Percentiles rank a stretch among this genome's conserved stretches.
phyloP scores from a whole-genome alignment of 495 filamentous ascomycete species.

The Neurospora sp. region DNA sequence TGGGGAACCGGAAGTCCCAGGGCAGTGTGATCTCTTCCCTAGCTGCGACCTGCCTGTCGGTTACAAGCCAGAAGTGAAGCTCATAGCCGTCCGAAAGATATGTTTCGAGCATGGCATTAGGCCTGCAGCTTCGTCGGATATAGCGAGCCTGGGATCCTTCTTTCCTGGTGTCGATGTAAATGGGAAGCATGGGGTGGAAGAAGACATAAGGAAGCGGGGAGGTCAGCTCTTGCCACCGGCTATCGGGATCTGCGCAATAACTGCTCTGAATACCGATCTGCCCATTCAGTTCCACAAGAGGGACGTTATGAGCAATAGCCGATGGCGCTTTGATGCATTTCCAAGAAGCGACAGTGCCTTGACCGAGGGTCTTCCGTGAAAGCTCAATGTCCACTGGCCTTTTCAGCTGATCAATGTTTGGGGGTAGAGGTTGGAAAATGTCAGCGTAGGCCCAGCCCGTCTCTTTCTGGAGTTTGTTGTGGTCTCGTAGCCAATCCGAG shows the following conservation, averaged over 20 bases:
- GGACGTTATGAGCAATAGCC: conserved; percentile 50
- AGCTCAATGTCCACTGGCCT: conserved; percentile 26
- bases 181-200: conserved; percentile 68
- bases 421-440: conserved; percentile 38
- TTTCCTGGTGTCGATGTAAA: conserved; percentile 83
- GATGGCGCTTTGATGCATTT: conserved; percentile 54
- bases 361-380: conserved; percentile 35
- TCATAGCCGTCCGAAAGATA: conserved; percentile 63
- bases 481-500: conserved; percentile 62
- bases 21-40: conserved; percentile 46
- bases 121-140: conserved; percentile 75
- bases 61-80: conserved; percentile 84
- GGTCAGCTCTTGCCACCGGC: conserved; percentile 64
- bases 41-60: conserved; percentile 56
- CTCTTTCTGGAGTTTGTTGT: conserved; percentile 37
- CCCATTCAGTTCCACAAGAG: conserved; percentile 80
- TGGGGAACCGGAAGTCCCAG: conserved; percentile 45
- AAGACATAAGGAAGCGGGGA: conserved; percentile 81
- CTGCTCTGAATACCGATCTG: conserved; percentile 69
- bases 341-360: conserved; percentile 47
- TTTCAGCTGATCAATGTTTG: conserved; percentile 27
- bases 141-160: conserved; percentile 80
- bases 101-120: conserved; percentile 74
- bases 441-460: conserved; percentile 33
- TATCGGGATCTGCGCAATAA: conserved; percentile 61